Base-by-base conservation (phyloP, 257 asterid genomes). In the Lycium ferocissimum region DNA sequence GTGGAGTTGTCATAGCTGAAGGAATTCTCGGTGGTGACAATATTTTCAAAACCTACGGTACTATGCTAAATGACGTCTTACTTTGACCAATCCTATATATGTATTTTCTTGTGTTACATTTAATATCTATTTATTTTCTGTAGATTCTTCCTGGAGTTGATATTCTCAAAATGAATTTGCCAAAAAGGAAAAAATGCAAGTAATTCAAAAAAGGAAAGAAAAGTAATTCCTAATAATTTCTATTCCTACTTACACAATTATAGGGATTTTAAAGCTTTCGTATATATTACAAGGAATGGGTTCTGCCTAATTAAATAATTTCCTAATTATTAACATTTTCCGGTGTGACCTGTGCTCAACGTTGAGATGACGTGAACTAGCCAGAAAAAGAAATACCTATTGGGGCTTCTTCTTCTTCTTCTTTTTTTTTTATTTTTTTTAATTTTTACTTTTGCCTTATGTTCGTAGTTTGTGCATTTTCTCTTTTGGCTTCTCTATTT, bases 1-100 rank as follows among this genome's bases (percentile, higher is more conserved):
- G 99, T 89, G 99, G 98, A 84, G 97, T 95, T 79, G 98, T 95
- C 81, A 96, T 96, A 87, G 98, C 99, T 70, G 98, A 93, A 89
- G 93, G 97, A 84, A 75, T 96, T 89, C 94, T 95, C 82, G 56
- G 83, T 56, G 88, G 86, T 84, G 91, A 89, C 83, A 90, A 86
- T 85, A 87, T 92, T 88, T 86, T 91, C 71, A 89, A 84, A 87
- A 90, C 92, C 61, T 93, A 94, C 22, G 99, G 99, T 96, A 92
- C 83, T 83, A 67, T 69, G 40, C 83, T 57, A 5, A 72, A 9
- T 70, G 82, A 26, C 82, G 53, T 78, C 33, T 78, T 53, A 49
- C 62, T 14, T 35, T 57, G 14, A 22, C 81, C 61, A 22, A 49
- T 56, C 47, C 65, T 33, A 78, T 53, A 53, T 26, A 9, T 33